Percentiles rank a stretch among this genome's conserved stretches.
phyloP scores from a whole-genome alignment of 83 land plant species.

The Isoetes engelmannii region DNA sequence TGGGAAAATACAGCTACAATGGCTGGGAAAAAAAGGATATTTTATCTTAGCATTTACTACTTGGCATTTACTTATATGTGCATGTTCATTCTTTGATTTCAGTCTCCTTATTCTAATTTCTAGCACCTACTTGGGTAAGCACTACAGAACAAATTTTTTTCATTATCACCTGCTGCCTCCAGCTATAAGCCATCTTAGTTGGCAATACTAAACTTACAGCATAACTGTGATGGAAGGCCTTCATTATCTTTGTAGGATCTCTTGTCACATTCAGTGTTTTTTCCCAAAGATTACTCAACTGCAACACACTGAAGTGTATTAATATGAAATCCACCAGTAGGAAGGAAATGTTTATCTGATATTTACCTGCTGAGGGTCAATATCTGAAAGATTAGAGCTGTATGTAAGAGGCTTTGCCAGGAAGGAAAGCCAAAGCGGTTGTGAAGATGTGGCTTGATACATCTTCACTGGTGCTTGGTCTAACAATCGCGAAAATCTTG shows the following conservation, averaged over 20 bases:
- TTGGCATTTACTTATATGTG: too few species aligned
- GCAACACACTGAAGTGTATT: background rate
- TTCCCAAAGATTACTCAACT: constrained; percentile 40
- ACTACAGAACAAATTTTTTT: too few species aligned
- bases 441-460: background rate
- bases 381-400: constrained; percentile 31
- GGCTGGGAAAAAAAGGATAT: too few species aligned
- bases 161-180: too few species aligned
- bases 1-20: too few species aligned
- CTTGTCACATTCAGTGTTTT: constrained; percentile 33
- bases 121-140: too few species aligned
- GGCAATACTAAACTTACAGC: constrained; percentile 16
- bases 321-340: background rate
- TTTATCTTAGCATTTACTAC: too few species aligned
- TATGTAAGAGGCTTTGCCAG: constrained; percentile 28
- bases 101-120: too few species aligned
- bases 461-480: too few species aligned
- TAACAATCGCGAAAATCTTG: too few species aligned
- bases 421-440: background rate
- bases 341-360: background rate
- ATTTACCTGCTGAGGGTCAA: constrained; percentile 36
- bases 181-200: too few species aligned
- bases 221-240: constrained; percentile 35
- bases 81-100: too few species aligned
- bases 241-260: constrained; percentile 33